Conservation (phyloP, 805 yeast species). For the Pichia eremophila region DNA sequence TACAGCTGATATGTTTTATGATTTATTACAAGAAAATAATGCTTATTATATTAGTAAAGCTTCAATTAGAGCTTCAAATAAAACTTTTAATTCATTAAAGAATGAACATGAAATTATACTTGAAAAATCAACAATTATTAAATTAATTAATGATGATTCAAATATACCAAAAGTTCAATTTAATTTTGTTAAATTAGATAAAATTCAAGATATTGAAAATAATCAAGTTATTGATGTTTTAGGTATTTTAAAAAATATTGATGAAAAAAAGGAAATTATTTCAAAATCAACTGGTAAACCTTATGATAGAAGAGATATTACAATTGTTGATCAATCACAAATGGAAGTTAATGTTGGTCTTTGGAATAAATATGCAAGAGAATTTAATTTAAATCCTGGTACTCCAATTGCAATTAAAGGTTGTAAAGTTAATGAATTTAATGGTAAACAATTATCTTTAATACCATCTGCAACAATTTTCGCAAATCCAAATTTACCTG, state of each 20-base stretch:
- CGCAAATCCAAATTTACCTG: constrained; percentile 81
- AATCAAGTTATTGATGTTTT: constrained; percentile 76
- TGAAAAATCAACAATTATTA: constrained; percentile 70
- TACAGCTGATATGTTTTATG: constrained; percentile 69
- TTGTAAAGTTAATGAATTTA: constrained; percentile 79
- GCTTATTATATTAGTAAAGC: constrained; percentile 80
- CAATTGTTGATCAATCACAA: constrained; percentile 77
- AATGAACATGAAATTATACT: constrained; percentile 84
- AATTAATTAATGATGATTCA: constrained; percentile 47
- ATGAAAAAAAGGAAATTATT: constrained; percentile 66
- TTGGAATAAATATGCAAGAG: constrained; percentile 84
- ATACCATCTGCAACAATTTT: constrained; percentile 68
- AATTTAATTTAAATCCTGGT: constrained; percentile 64
- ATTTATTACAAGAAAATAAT: constrained; percentile 75
- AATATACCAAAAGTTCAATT: constrained; percentile 74
- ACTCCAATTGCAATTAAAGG: constrained; percentile 90
- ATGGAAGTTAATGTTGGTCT: constrained; percentile 70
- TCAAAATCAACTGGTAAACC: constrained; percentile 86
- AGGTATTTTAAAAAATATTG: constrained; percentile 74
- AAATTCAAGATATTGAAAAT: constrained; percentile 57
- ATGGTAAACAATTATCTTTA: constrained; percentile 75
- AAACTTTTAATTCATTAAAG: constrained; percentile 71
- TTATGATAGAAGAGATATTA: constrained; percentile 83
- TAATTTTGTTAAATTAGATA: constrained; percentile 61
- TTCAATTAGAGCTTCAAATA: constrained; percentile 72